Conservation (phyloP, 2,329 filamentous ascomycete genomes). For the Epichloe typhina region DNA sequence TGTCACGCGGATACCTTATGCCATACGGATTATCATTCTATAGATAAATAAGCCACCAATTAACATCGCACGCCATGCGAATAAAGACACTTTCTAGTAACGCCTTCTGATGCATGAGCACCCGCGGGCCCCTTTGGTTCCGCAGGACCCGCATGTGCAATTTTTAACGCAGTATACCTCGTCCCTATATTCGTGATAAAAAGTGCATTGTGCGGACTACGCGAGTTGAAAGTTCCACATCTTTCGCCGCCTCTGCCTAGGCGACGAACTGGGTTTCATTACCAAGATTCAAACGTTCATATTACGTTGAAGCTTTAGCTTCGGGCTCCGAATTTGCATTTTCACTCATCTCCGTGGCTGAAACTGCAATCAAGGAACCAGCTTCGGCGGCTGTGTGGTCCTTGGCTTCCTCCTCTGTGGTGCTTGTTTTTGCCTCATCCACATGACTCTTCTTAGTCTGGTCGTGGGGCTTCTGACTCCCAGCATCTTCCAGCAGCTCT, state of each 20-base stretch:
- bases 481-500: constrained; percentile 12
- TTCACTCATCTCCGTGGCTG: not conserved
- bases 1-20: too few relatives aligned
- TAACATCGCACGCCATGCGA: not conserved
- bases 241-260: too few relatives aligned
- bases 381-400: not conserved
- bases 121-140: not conserved
- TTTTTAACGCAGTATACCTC: not conserved
- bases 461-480: not conserved
- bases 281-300: too few relatives aligned
- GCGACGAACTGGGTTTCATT: too few relatives aligned
- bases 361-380: not conserved
- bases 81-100: not conserved
- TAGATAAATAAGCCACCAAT: not conserved
- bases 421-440: not conserved
- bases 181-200: too few relatives aligned
- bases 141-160: not conserved
- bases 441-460: not conserved
- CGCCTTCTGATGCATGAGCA: not conserved
- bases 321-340: not conserved
- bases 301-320: not conserved
- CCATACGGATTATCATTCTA: not conserved
- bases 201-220: too few relatives aligned
- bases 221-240: too few relatives aligned
- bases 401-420: not conserved